Evolutionary conservation across 305 asterid species (phyloP), one percentile per base, ranked within the genome.

Genomic region (Lippia alba): DNA sequence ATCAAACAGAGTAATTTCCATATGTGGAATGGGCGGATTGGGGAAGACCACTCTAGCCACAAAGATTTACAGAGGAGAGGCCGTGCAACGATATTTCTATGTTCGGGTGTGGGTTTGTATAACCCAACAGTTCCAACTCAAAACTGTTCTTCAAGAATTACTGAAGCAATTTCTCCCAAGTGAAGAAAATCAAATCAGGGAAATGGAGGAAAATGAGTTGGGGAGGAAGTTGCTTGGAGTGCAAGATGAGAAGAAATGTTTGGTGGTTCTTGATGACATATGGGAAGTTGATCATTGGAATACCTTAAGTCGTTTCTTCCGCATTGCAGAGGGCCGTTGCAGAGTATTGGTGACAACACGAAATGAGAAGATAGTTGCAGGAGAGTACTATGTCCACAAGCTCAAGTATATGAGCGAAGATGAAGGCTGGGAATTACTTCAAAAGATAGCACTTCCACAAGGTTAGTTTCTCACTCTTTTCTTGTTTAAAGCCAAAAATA

Each of bases 41-140:
- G 81, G 81, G n/a, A 77, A 77, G 60, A 77, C 81, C 6, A 77
- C 78, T 15, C 67, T 77, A 0, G 75, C 75, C 1, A 61, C 69
- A 8, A 6, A 44, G 10, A 44, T 44, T 44, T 44, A 44, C 49
- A 44, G 10, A 8, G 12, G 49, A 11, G 49, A 11, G 14, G 12
- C 49, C 14, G 49, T 44, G 14, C 49, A 6, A 44, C 49, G 49
- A 1, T 7, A 14, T 11, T 44, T 44, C 12, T 49, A 44, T 5
- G 49, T 11, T 11, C 49, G 49, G 0, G 49, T 14, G 8, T 44
- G 49, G 49, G 12, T 44, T 44, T 69, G 59, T 17, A 2, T 69
- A 1, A 56, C 36, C 4, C 66, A 69, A 17, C 45, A 56, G 11
- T 34, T 44, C 14, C 49, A 44, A 44, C 49, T 11, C 12, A 44